These are phyloP conservation scores for Blastocystis sp. DNA, from an alignment of 352 stramenopile species.

Conservation along the genomic window DNA sequence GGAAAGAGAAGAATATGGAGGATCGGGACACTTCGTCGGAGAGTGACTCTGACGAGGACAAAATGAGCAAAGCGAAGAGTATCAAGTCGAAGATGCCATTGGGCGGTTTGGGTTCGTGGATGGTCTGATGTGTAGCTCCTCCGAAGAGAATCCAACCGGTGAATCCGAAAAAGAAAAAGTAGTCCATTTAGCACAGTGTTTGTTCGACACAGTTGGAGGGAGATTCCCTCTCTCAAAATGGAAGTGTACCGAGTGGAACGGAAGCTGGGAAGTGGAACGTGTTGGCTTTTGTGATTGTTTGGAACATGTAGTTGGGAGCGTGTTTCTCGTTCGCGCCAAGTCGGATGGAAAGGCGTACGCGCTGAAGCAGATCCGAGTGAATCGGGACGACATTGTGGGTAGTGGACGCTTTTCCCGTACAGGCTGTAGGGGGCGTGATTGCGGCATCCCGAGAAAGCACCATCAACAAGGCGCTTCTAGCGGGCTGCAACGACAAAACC, in stretches of 20 bases:
- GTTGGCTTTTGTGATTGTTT: not conserved
- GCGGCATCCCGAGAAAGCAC: not conserved
- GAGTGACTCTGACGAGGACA: conserved; percentile 28
- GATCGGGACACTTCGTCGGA: conserved; percentile 31
- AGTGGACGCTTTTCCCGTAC: not conserved
- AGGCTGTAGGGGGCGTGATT: not conserved
- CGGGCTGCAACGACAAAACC: not conserved
- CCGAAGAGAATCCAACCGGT: not conserved
- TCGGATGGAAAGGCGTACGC: conserved; percentile 2
- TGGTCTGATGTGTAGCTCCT: not conserved
- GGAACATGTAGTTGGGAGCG: conserved; percentile 39
- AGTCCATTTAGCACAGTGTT: not conserved
- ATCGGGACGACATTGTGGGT: conserved; percentile 11
- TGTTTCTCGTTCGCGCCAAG: conserved; percentile 29
- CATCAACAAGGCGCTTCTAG: conserved; percentile 18
- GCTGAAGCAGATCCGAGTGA: conserved; percentile 58
- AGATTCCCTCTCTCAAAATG: conserved; percentile 8
- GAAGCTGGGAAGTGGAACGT: conserved; percentile 57
- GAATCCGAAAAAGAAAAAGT: not conserved
- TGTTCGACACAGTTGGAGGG: conserved; percentile 11
- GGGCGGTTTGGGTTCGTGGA: not conserved
- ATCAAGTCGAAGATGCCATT: conserved; percentile 43
- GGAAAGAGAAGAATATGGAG: conserved; percentile 32
- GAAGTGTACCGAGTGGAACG: conserved; percentile 28
- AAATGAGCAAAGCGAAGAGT: conserved; percentile 28